Evolutionary conservation across 805 yeast genomes (phyloP).

Genomic region (Kodamaea sagamina): DNA sequence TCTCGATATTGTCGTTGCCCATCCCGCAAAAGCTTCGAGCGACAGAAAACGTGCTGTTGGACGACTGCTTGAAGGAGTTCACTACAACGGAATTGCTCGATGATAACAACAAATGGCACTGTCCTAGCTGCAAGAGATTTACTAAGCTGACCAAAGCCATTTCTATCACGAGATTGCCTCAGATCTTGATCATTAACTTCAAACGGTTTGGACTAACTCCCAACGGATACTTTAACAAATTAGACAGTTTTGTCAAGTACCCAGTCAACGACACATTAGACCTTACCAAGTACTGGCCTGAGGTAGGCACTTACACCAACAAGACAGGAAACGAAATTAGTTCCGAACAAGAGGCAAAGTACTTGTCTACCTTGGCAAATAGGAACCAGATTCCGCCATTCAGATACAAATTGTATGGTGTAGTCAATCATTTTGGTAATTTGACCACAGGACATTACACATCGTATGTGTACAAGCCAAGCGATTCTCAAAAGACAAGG

Average conservation of each 20-base stretch:
- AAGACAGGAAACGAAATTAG: constrained; percentile 26
- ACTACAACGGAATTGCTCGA: constrained; percentile 72
- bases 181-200: constrained; percentile 76
- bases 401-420: constrained; percentile 72
- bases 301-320: constrained; percentile 33
- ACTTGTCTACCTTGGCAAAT: constrained; percentile 52
- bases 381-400: constrained; percentile 83
- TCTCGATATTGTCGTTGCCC: constrained; percentile 77
- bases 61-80: constrained; percentile 76
- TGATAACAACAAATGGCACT: constrained; percentile 80
- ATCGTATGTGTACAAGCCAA: constrained; percentile 65
- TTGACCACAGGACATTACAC: constrained; percentile 90
- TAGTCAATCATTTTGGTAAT: constrained; percentile 82
- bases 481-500: constrained; percentile 40
- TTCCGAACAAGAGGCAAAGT: constrained; percentile 44
- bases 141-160: constrained; percentile 69
- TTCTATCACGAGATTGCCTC: constrained; percentile 75
- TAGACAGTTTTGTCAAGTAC: constrained; percentile 65
- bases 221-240: constrained; percentile 53
- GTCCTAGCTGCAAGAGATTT: constrained; percentile 70
- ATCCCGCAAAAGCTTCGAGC: constrained; percentile 53
- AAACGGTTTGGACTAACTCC: constrained; percentile 66
- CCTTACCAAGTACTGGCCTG: constrained; percentile 74
- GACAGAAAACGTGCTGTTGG: constrained; percentile 37
- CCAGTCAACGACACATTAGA: constrained; percentile 61